Base-by-base conservation (phyloP, 75 land plant species). In the Pinus albicaulis region DNA sequence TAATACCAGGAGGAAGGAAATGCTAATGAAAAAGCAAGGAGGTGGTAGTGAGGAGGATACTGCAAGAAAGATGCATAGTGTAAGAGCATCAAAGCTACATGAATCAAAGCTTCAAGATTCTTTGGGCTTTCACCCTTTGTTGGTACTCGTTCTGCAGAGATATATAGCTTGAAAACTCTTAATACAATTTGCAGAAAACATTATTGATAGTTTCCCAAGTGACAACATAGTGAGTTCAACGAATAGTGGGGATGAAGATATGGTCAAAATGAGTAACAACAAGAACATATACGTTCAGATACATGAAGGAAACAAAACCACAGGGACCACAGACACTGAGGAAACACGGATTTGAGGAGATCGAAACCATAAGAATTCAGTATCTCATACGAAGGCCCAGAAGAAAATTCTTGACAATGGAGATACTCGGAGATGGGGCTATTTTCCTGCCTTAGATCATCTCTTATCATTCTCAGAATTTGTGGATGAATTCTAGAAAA, bases 361-460 rank as follows among this genome's bases (percentile, higher is more conserved):
- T 17, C 36, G 41, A 65, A 34, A 20, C 11, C 28, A 65, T 11
- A 17, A 48, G 55, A 23, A 22, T 52, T 24, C 55, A 48, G 55
- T 55, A 71, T 48, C 56, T 44, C 26, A 71, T 34, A 52, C 11
- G 53, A 24, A 3, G 12, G 8, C 10, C 17, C 53, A 52, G n/a
- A 71, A 38, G 17, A 71, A 48, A 38, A 38, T 48, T 38, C 73
- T 1, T 7, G 24, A 5, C 22, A 24, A 78, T 95, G 95, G n/a
- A n/a, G n/a, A n/a, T n/a, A n/a, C n/a, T n/a, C n/a, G n/a, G n/a
- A n/a, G n/a, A n/a, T n/a, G n/a, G 98, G 99, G 95, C 4, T 87
- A 86, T 72, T 95, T 81, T 79, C 98, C 98, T 53, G 94, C 98
- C 20, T 56, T 95, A 55, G 80, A 85, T 73, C 83, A 89, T 14